Evolutionary conservation across 2,329 filamentous ascomycete genomes (phyloP), one percentile per base, ranked within the genome.

Genomic region (Apiospora hydei): DNA sequence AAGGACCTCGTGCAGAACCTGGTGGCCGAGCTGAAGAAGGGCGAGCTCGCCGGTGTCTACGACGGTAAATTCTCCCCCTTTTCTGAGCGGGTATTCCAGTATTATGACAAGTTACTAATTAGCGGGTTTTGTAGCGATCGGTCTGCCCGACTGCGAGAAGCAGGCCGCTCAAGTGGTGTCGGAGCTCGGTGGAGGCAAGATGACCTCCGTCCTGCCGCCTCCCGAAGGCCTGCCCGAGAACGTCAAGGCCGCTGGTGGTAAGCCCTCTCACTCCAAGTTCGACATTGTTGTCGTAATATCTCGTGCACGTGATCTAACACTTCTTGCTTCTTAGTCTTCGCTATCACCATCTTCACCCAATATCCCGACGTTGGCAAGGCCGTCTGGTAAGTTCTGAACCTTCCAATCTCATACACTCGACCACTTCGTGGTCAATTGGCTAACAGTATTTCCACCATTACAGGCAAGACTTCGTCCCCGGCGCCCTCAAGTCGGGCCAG

Each of bases 21-120:
- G n/a, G 70, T 81, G 41, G 70, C 70, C 11, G 77, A 73, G 16
- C 71, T 82, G 44, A 75, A 78, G 69, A 78, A 69, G 67, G 82
- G 80, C 73, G 74, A 69, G 4, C 73, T 75, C 16, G 80, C 77
- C 0, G 81, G 81, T 21, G 80, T 78, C 5, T 75, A 83, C 21
- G 64, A 71, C n/a, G 66, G 67, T 69, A 69, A 34, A 44, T 21
- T 13, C 6, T 10, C 41, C 6, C 30, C 61, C 34, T 26, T 18
- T 5, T 3, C 4, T 1, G 3, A 8, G 2, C 14, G 2, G 7
- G 11, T 18, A 18, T 64, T 26, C 21, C 14, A n/a, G 26, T 66
- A 41, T n/a, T n/a, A n/a, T n/a, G n/a, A n/a, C 26, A 30, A 30
- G 26, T 30, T 30, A 30, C 30, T 66, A 66, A 43, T 30, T n/a